A percentile compares a stretch with the other conserved stretches of the same genome.
Conservation (phyloP, 495 filamentous ascomycete genomes). For the Neurospora sp. region DNA sequence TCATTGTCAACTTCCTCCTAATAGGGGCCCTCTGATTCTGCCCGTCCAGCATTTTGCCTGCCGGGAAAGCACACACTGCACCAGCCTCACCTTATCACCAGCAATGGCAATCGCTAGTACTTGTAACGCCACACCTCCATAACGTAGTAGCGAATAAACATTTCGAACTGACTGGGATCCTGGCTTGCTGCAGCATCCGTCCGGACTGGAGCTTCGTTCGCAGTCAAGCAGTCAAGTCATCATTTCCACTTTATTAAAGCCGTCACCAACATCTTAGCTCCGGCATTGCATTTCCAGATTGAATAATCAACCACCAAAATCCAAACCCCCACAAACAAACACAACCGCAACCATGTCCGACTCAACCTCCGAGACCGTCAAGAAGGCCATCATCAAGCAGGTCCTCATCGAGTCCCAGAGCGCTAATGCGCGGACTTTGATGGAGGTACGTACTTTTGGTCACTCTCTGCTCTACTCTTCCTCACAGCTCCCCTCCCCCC, state of each 20-base stretch:
- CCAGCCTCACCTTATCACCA: background rate
- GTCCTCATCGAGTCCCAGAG: conserved; percentile 65
- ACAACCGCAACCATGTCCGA: conserved; percentile 20
- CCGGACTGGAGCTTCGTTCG: background rate
- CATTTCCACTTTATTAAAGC: background rate
- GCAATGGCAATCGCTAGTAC: background rate
- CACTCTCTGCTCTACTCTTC: background rate
- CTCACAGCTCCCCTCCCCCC: background rate
- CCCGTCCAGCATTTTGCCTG: background rate
- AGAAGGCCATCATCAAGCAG: conserved; percentile 62
- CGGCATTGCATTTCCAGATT: background rate
- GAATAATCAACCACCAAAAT: background rate
- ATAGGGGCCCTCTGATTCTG: background rate
- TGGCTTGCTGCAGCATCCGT: background rate
- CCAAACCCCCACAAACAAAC: background rate
- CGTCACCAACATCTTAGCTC: background rate
- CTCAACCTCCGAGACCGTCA: conserved; percentile 32
- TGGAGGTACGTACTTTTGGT: conserved; percentile 47
- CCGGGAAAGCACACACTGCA: background rate
- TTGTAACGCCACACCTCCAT: background rate
- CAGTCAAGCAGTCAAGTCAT: background rate
- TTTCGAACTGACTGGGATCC: background rate
- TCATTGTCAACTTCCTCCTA: background rate
- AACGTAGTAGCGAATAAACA: background rate
- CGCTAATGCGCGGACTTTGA: conserved; percentile 61